Base-by-base conservation (phyloP, 257 asterid genomes). In the Scutellaria minor region DNA sequence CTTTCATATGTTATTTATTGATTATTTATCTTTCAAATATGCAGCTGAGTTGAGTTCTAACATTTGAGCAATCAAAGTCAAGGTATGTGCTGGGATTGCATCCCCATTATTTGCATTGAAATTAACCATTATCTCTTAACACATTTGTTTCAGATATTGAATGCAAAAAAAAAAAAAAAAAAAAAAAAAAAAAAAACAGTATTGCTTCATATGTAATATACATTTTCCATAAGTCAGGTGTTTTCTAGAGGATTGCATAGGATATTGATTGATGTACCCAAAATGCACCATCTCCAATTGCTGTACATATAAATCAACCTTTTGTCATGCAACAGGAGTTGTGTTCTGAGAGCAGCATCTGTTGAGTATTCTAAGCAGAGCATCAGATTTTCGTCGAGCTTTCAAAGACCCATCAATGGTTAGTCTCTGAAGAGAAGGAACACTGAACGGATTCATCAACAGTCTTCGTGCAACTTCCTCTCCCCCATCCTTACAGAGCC, bases 311-410 rank as follows among this genome's bases (percentile, higher is more conserved):
- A 54, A 64, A 35, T 68, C n/a, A 50, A 59, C 40, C 37, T 61
- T 52, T 12, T 15, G 6, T 22, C 65, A 60, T 41, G n/a, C 64
- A 42, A 54, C 72, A 63, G 41, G 68, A 47, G 41, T 54, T 24
- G 84, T 72, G 76, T 78, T 61, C 46, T 85, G 88, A 40, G 87
- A 86, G 85, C 97, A 87, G 82, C 89, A 89, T 73, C 93, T 86
- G 76, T 84, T 83, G 70, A 91, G 91, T 81, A 91, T 78, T 83
- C 97, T 89, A 46, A 91, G 95, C 71, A 91, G 84, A 71, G 95
- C 96, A 70, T 89, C 93, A 37, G 96, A 93, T 77, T 91, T 89
- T 78, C 96, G 78, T 78, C 85, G 86, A 74, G 90, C 91, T 80
- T 82, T 85, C 39, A 82, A 42, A 5, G 96, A 89, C 14, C 95